A percentile compares a stretch with the other conserved stretches of the same genome.
These are phyloP conservation scores for Diplosphaera chodatii DNA, from an alignment of 139 green algal genomes.

Conservation along the genomic window DNA sequence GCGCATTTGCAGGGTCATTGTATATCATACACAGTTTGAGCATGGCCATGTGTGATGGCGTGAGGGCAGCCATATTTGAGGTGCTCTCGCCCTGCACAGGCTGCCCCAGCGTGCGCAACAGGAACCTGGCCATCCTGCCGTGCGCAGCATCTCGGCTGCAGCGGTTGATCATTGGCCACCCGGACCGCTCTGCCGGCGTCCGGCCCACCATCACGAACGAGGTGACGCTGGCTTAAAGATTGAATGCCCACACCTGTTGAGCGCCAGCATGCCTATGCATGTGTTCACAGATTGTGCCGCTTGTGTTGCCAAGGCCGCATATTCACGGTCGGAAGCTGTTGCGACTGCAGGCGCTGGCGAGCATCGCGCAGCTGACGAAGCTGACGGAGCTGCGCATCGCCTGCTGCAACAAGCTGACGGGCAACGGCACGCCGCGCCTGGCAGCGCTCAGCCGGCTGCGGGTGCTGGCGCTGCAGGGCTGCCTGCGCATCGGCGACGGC, in stretches of 20 bases:
- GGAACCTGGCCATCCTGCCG: constrained; percentile 13
- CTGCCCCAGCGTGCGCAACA: constrained; percentile 18
- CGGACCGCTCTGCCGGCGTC: neutral
- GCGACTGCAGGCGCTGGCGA: constrained; percentile 18
- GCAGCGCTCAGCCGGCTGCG: neutral
- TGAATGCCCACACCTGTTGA: too few species aligned
- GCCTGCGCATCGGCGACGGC: constrained; percentile 7
- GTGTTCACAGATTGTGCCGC: too few species aligned
- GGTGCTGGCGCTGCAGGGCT: constrained; percentile 7
- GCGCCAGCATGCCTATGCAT: too few species aligned
- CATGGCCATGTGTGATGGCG: too few species aligned
- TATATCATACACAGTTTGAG: too few species aligned
- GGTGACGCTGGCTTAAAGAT: neutral
- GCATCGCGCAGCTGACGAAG: constrained; percentile 9
- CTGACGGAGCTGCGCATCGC: constrained; percentile 3
- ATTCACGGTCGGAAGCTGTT: too few species aligned
- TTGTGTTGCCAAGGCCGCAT: too few species aligned
- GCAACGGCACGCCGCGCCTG: constrained; percentile 7
- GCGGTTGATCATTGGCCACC: constrained; percentile 11
- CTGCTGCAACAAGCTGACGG: constrained; percentile 15
- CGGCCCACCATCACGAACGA: constrained; percentile 24
- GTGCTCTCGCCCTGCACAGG: too few species aligned
- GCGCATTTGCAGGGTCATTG: too few species aligned
- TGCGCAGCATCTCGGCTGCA: neutral
- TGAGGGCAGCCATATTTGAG: too few species aligned